Evolutionary conservation across 345 rosid species (phyloP).

Genomic region (Punica granatum): DNA sequence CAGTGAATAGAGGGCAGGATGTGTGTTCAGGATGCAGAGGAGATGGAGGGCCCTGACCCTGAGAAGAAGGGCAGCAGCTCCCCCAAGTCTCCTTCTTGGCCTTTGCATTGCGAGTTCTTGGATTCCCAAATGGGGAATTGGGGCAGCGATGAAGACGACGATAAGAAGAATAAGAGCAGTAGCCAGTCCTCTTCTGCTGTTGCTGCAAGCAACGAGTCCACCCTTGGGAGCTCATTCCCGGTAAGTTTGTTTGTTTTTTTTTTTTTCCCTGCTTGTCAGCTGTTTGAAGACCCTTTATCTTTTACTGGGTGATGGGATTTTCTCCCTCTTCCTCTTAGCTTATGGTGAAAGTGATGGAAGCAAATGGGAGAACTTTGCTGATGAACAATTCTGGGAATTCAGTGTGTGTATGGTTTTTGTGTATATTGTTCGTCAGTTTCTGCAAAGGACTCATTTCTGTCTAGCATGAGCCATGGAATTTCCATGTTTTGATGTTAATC

Average conservation of each 20-base stretch:
- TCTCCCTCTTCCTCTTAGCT: background rate
- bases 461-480: background rate
- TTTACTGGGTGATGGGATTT: background rate
- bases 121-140: constrained; percentile 38
- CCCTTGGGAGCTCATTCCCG: constrained; percentile 26
- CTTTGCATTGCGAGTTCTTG: constrained; percentile 32
- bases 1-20: no score
- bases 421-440: background rate
- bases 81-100: constrained; percentile 17
- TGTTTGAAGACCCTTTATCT: background rate
- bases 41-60: constrained; percentile 20
- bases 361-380: background rate
- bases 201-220: constrained; percentile 22
- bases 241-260: constrained; percentile 14
- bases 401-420: background rate
- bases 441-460: background rate
- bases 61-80: constrained; percentile 9
- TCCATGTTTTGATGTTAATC: background rate
- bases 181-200: constrained; percentile 20
- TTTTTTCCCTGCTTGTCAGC: background rate
- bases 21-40: constrained; percentile 46
- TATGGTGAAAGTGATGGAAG: background rate
- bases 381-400: background rate
- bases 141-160: constrained; percentile 4
- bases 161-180: background rate